These are phyloP conservation scores for Arctium lappa DNA, from an alignment of 129 eudicot genomes.

Conservation along the genomic window DNA sequence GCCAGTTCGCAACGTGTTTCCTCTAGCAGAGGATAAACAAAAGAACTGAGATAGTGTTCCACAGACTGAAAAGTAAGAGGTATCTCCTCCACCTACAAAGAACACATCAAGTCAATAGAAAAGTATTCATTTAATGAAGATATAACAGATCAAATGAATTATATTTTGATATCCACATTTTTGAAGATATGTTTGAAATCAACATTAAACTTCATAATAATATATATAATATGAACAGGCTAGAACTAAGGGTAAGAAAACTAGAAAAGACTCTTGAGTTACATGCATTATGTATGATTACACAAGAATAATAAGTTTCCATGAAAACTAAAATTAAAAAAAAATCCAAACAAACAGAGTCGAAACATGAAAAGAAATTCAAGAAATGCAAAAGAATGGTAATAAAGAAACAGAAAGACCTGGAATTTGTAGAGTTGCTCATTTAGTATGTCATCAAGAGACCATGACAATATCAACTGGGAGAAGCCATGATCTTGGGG, in stretches of 20 bases:
- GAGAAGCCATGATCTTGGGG: not conserved
- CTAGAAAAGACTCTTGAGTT: not conserved
- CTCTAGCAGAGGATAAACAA: not conserved
- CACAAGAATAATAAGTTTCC: not conserved
- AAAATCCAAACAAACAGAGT: too few species aligned
- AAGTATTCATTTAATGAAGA: not conserved
- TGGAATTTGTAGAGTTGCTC: slow-evolving; percentile 22
- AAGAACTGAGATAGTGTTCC: slow-evolving; percentile 47
- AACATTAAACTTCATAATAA: not conserved
- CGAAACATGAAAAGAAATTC: not conserved
- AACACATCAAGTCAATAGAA: not conserved
- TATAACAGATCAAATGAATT: too few species aligned
- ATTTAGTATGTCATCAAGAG: slow-evolving; percentile 28
- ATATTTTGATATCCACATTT: not conserved
- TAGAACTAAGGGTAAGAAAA: not conserved
- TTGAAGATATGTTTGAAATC: not conserved
- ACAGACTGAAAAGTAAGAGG: slow-evolving; percentile 38
- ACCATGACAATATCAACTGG: slow-evolving; percentile 33
- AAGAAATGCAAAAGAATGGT: not conserved
- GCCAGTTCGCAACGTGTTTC: slow-evolving; percentile 40
- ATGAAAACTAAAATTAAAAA: not conserved
- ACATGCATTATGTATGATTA: not conserved
- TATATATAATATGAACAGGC: not conserved
- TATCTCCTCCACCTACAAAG: slow-evolving; percentile 43
- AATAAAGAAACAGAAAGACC: not conserved